Percentiles rank a stretch among this genome's conserved stretches.
These are phyloP conservation scores for Seiridium cupressi DNA, from an alignment of 2,329 filamentous ascomycete species.

Conservation along the genomic window DNA sequence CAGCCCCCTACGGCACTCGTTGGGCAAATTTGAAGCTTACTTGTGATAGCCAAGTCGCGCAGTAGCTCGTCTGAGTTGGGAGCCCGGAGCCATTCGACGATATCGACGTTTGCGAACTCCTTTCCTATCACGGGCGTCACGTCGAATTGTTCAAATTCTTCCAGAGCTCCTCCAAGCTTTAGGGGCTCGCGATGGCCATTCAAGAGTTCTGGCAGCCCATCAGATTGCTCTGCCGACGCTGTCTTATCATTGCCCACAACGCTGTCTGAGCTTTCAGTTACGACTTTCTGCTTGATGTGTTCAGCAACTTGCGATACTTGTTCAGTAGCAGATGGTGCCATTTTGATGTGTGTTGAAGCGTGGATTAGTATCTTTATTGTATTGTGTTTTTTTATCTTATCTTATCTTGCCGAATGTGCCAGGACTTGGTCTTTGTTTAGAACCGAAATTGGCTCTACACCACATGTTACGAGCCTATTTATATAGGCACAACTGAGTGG, in stretches of 20 bases:
- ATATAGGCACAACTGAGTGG: background rate
- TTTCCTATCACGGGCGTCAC: conserved; percentile 61
- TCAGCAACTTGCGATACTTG: conserved; percentile 18
- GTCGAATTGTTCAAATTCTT: conserved; percentile 54
- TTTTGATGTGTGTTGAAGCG: conserved; percentile 1
- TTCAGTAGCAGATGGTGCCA: conserved; percentile 25
- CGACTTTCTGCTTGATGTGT: conserved; percentile 21
- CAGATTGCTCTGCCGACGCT: background rate
- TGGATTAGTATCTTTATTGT: no score
- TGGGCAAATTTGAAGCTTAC: conserved; percentile 34
- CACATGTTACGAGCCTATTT: background rate
- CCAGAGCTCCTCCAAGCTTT: conserved; percentile 47
- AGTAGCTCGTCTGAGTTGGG: conserved; percentile 62
- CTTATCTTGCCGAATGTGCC: no score
- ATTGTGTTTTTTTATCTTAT: no score
- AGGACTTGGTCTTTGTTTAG: no score
- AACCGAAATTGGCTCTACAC: background rate
- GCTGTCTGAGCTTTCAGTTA: conserved; percentile 1
- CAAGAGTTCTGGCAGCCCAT: conserved; percentile 17
- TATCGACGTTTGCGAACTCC: conserved; percentile 57
- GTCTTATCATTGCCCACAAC: conserved; percentile 12
- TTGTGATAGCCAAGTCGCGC: conserved; percentile 65
- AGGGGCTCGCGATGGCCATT: conserved; percentile 34
- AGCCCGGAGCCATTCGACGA: conserved; percentile 60
- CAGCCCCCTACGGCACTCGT: background rate